Conservation (phyloP, 805 yeast species). For the Naumovozyma baii region DNA sequence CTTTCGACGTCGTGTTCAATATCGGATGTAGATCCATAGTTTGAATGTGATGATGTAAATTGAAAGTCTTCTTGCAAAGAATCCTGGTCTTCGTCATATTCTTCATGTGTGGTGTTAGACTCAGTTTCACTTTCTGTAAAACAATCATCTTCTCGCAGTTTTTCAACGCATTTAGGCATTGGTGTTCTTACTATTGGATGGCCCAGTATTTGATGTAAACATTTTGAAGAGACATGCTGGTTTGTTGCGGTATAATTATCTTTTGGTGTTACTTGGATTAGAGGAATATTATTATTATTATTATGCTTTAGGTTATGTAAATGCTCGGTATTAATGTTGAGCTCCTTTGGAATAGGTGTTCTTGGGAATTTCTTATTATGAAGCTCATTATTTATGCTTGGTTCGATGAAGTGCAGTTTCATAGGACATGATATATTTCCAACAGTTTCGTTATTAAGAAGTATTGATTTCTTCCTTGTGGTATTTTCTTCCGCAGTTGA, state of each 20-base stretch:
- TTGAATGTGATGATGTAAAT: neutral
- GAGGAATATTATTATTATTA: neutral
- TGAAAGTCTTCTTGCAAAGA: neutral
- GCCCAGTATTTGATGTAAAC: neutral
- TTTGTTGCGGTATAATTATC: too few species aligned
- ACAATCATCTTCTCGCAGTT: neutral
- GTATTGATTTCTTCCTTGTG: neutral
- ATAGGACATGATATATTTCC: conserved; percentile 1
- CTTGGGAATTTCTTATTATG: conserved; percentile 8
- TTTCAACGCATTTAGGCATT: neutral
- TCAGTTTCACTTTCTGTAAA: neutral
- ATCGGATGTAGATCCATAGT: neutral
- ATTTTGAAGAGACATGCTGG: too few species aligned
- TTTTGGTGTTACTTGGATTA: too few species aligned
- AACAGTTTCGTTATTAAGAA: neutral
- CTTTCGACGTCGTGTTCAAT: neutral
- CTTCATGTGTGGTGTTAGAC: neutral
- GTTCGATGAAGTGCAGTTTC: conserved; percentile 2
- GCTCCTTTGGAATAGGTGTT: conserved; percentile 15
- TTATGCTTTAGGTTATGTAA: neutral
- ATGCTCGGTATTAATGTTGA: neutral
- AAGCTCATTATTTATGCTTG: neutral
- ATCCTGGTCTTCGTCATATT: neutral
- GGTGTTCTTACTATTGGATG: neutral
- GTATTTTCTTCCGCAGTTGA: too few species aligned